Percentiles rank a stretch among this genome's conserved stretches.
Evolutionary conservation across 805 yeast species (phyloP).

Genomic region (Debaryomyces tyrocola): DNA sequence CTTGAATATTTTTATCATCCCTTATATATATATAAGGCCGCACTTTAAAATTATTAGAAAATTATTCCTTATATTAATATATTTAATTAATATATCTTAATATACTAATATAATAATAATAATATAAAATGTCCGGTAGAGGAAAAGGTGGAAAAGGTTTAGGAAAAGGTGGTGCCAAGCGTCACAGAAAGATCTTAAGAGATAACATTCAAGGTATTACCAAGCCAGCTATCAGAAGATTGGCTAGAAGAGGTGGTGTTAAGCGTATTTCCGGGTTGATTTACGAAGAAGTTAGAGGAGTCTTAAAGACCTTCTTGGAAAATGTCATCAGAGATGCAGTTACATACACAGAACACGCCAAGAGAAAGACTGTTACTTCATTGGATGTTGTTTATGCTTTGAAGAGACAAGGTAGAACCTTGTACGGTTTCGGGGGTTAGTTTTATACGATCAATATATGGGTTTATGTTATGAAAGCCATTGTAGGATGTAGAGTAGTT

Average conservation of each 20-base stretch:
- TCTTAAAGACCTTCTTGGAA: conserved; percentile 92
- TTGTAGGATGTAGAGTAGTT: neutral
- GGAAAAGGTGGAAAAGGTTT: conserved; percentile 99
- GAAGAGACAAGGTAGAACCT: conserved; percentile 99
- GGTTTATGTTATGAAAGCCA: neutral
- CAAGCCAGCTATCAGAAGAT: conserved; percentile 99
- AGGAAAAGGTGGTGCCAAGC: conserved; percentile 99
- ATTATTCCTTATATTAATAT: neutral
- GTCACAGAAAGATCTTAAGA: conserved; percentile 99
- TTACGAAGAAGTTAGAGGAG: conserved; percentile 98
- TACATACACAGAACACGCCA: conserved; percentile 99
- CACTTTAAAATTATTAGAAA: neutral
- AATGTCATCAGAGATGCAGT: conserved; percentile 98
- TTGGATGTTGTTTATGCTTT: conserved; percentile 98
- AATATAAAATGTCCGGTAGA: conserved; percentile 88
- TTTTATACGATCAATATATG: neutral
- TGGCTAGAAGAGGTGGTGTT: conserved; percentile 99
- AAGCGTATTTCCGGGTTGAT: conserved; percentile 99
- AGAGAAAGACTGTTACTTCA: conserved; percentile 99
- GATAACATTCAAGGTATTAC: conserved; percentile 99
- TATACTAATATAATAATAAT: conserved; percentile 1
- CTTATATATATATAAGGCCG: neutral
- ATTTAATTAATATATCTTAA: neutral
- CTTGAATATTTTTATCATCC: neutral
- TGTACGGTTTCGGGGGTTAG: conserved; percentile 99